phyloP scores from a whole-genome alignment of 2,329 filamentous ascomycete species.

The Lomentospora prolificans region DNA sequence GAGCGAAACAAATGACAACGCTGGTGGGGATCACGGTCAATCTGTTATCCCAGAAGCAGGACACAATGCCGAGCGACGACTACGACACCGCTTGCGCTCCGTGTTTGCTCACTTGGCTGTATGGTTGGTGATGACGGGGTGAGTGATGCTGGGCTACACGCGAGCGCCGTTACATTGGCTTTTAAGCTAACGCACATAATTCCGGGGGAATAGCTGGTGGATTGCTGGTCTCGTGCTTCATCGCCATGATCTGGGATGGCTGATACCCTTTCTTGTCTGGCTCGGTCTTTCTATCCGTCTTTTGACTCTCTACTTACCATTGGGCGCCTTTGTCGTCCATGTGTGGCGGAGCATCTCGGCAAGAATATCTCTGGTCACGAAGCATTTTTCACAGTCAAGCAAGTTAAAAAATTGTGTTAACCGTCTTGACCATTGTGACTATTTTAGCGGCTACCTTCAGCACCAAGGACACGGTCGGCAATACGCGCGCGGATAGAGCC shows the following conservation, averaged over 20 bases:
- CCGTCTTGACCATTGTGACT: background rate
- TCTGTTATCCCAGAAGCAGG: too few relatives aligned
- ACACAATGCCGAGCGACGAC: too few relatives aligned
- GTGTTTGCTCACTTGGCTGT: background rate
- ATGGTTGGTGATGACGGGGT: background rate
- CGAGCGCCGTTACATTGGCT: background rate
- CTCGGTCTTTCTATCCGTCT: constrained; percentile 53
- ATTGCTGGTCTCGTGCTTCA: background rate
- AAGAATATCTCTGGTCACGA: too few relatives aligned
- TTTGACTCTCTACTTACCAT: constrained; percentile 20
- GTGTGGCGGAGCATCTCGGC: too few relatives aligned
- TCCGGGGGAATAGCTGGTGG: background rate
- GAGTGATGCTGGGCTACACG: background rate
- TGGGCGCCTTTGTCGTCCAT: too few relatives aligned
- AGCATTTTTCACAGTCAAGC: background rate
- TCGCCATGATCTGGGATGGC: constrained; percentile 34
- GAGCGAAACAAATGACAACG: too few relatives aligned
- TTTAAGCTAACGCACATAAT: background rate
- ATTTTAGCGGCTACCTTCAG: background rate
- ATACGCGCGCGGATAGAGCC: background rate
- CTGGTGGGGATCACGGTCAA: too few relatives aligned
- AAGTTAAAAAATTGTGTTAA: background rate
- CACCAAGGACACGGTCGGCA: background rate
- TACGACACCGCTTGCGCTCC: background rate
- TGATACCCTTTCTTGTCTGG: constrained; percentile 58